phyloP scores from a whole-genome alignment of 2,329 filamentous ascomycete genomes.

The Phoma herbarum region DNA sequence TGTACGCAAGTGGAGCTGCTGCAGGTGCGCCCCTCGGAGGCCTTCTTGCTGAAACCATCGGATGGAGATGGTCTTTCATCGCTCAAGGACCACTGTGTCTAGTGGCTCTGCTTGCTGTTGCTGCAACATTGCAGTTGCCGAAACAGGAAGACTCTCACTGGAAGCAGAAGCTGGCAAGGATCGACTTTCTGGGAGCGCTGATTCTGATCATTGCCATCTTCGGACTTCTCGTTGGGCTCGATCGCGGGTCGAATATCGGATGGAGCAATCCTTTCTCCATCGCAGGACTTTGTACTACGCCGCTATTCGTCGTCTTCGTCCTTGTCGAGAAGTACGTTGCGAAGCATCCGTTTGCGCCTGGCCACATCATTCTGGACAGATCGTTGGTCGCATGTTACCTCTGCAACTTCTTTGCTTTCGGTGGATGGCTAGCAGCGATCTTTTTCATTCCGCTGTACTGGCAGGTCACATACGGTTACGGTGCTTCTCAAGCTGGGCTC shows the following conservation, averaged over 20 bases:
- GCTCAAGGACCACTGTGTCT: conserved; percentile 74
- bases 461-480: conserved; percentile 73
- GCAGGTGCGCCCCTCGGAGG: conserved; percentile 76
- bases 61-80: conserved; percentile 81
- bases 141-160: conserved; percentile 67
- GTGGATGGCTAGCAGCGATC: conserved; percentile 65
- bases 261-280: conserved; percentile 70
- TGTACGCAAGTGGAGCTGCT: conserved; percentile 73
- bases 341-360: conserved; percentile 76
- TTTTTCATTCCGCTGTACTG: conserved; percentile 84
- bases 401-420: conserved; percentile 76
- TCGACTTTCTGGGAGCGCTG: conserved; percentile 78
- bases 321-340: conserved; percentile 74
- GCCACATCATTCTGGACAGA: conserved; percentile 74
- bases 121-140: conserved; percentile 69
- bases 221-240: conserved; percentile 72
- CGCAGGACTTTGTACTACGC: conserved; percentile 63
- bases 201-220: conserved; percentile 72
- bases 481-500: conserved; percentile 70
- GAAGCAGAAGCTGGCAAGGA: conserved; percentile 69
- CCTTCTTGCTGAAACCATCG: conserved; percentile 74
- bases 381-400: conserved; percentile 73
- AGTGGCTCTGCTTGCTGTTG: conserved; percentile 70
- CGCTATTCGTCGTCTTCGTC: conserved; percentile 72
- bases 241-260: conserved; percentile 75